Percentiles rank a stretch among this genome's conserved stretches.
Conservation (phyloP, 352 stramenopile species). For the Pythium sukuiense region DNA sequence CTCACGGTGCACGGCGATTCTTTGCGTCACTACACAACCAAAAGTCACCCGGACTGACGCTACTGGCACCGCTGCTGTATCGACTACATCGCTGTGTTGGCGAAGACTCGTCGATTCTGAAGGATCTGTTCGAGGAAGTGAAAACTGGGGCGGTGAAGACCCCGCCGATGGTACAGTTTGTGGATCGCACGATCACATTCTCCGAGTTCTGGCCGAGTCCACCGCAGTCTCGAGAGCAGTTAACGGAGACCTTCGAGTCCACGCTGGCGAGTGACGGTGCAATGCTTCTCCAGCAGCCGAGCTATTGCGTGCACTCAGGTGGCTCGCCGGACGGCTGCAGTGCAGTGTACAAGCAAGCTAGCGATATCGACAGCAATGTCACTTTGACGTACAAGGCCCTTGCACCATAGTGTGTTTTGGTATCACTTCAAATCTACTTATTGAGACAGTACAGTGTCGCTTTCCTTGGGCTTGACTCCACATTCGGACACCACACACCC, state of each 20-base stretch:
- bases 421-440: too few species aligned
- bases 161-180: neutral
- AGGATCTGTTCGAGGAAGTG: neutral
- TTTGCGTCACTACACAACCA: neutral
- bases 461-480: too few species aligned
- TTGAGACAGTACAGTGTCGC: too few species aligned
- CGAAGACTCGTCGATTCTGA: neutral
- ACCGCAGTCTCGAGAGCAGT: neutral
- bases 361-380: neutral
- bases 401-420: too few species aligned
- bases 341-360: slow-evolving; percentile 11
- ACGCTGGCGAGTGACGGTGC: slow-evolving; percentile 9
- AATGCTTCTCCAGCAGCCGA: slow-evolving; percentile 3
- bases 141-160: neutral
- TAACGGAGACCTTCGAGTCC: slow-evolving; percentile 1
- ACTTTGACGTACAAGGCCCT: neutral
- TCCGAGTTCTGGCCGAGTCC: slow-evolving; percentile 21
- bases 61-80: slow-evolving; percentile 16
- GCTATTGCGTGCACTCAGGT: slow-evolving; percentile 10
- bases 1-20: slow-evolving; percentile 12
- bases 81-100: slow-evolving; percentile 9
- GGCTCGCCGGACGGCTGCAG: neutral
- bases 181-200: slow-evolving; percentile 9
- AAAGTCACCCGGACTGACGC: neutral
- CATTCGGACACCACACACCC: too few species aligned